phyloP scores from a whole-genome alignment of 371 early-diverging fungal genomes.

The Mucor indicus region DNA sequence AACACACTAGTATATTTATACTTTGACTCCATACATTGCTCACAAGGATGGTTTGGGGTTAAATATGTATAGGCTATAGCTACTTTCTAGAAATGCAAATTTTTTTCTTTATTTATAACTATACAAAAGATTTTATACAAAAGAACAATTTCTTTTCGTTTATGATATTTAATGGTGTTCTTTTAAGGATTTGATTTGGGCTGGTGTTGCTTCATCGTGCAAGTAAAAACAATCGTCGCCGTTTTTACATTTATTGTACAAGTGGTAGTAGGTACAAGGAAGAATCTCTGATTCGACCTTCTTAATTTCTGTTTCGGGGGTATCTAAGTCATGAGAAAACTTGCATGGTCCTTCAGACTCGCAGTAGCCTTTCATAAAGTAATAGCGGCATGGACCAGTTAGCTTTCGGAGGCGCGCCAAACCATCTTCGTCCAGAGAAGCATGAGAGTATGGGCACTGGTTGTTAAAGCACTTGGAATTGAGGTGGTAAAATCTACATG shows the following conservation, averaged over 20 bases:
- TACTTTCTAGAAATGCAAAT: too few relatives aligned
- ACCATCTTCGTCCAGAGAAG: slow-evolving; percentile 8
- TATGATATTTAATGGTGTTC: neutral
- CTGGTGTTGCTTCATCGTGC: slow-evolving; percentile 10
- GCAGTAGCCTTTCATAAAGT: slow-evolving; percentile 38
- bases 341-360: slow-evolving; percentile 26
- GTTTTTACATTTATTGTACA: slow-evolving; percentile 6
- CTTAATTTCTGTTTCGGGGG: slow-evolving; percentile 2
- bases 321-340: slow-evolving; percentile 21
- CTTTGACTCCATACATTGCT: too few relatives aligned
- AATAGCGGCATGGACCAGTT: slow-evolving; percentile 36
- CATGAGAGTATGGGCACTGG: slow-evolving; percentile 33
- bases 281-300: slow-evolving; percentile 9
- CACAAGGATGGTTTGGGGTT: too few relatives aligned
- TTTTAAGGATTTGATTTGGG: slow-evolving; percentile 1
- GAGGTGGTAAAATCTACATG: slow-evolving; percentile 38
- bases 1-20: too few relatives aligned
- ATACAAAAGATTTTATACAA: too few relatives aligned
- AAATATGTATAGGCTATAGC: too few relatives aligned
- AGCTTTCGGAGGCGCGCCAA: slow-evolving; percentile 11
- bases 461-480: slow-evolving; percentile 21
- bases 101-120: too few relatives aligned
- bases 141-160: too few relatives aligned
- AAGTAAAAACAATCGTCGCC: slow-evolving; percentile 25
- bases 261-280: slow-evolving; percentile 18